These are phyloP conservation scores for Neurospora sp. DNA, from an alignment of 495 filamentous ascomycete genomes.

Conservation along the genomic window DNA sequence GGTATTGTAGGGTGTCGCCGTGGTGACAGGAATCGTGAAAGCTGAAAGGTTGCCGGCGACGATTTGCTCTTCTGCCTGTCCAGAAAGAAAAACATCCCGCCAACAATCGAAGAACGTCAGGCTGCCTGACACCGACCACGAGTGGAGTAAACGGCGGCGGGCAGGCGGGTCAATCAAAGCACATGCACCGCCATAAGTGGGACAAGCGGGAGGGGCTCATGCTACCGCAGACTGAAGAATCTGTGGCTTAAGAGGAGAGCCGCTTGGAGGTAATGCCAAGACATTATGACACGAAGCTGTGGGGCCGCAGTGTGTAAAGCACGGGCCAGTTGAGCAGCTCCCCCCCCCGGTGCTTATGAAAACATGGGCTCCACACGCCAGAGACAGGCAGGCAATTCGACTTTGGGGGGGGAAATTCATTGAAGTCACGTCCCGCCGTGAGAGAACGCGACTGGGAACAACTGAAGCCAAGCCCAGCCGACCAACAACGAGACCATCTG, in stretches of 20 bases:
- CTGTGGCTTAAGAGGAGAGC: not conserved
- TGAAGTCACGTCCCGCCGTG: not conserved
- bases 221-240: not conserved
- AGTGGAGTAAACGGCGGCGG: not conserved
- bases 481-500: not conserved
- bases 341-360: not conserved
- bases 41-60: slow-evolving; percentile 6
- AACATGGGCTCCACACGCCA: not conserved
- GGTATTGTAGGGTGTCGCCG: not conserved
- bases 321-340: not conserved
- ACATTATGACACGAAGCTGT: not conserved
- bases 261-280: not conserved
- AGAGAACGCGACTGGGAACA: not conserved
- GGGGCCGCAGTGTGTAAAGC: not conserved
- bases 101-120: slow-evolving; percentile 14
- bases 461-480: not conserved
- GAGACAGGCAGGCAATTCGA: not conserved
- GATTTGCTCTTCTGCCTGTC: slow-evolving; percentile 3
- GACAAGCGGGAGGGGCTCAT: not conserved
- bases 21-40: not conserved
- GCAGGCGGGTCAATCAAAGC: not conserved
- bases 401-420: not conserved
- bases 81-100: slow-evolving; percentile 4
- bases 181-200: not conserved
- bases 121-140: slow-evolving; percentile 7